Percentiles rank a stretch among this genome's conserved stretches.
Evolutionary conservation across 1,284 basidiomycete genomes (phyloP).

Genomic region (Mycena sp.): DNA sequence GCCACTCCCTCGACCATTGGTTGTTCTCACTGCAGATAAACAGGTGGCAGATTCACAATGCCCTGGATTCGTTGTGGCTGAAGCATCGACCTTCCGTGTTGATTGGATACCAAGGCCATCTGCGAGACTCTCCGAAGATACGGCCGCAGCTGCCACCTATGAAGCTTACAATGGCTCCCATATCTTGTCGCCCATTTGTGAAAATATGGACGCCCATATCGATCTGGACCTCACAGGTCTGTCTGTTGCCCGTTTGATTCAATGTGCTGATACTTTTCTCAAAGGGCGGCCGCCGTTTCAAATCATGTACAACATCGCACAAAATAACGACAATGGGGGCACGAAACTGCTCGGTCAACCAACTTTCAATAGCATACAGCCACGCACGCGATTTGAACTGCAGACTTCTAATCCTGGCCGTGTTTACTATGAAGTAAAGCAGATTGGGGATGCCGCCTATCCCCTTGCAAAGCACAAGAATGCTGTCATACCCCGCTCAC

Average conservation of each 20-base stretch:
- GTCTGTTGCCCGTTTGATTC: constrained; percentile 35
- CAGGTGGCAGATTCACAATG: constrained; percentile 89
- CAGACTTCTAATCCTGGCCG: constrained; percentile 83
- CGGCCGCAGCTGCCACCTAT: constrained; percentile 61
- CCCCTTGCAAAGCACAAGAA: constrained; percentile 73
- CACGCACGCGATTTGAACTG: constrained; percentile 85
- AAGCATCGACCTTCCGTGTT: constrained; percentile 76
- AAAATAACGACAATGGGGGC: constrained; percentile 67
- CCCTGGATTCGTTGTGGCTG: constrained; percentile 74
- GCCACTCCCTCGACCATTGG: background rate
- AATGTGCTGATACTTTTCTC: constrained; percentile 26
- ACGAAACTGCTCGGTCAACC: constrained; percentile 76
- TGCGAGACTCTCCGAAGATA: constrained; percentile 67
- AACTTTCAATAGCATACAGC: constrained; percentile 88
- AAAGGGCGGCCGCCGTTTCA: constrained; percentile 88
- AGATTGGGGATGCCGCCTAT: constrained; percentile 91
- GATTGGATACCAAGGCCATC: constrained; percentile 82
- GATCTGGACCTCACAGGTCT: constrained; percentile 83
- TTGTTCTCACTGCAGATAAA: constrained; percentile 20
- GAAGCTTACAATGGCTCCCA: constrained; percentile 75
- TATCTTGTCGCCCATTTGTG: constrained; percentile 83
- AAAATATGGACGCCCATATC: constrained; percentile 82
- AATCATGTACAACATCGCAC: constrained; percentile 83
- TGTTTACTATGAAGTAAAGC: constrained; percentile 90
- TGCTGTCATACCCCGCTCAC: constrained; percentile 68